Base-by-base conservation (phyloP, 306 rosid genomes). In the Rubus parviflorus region DNA sequence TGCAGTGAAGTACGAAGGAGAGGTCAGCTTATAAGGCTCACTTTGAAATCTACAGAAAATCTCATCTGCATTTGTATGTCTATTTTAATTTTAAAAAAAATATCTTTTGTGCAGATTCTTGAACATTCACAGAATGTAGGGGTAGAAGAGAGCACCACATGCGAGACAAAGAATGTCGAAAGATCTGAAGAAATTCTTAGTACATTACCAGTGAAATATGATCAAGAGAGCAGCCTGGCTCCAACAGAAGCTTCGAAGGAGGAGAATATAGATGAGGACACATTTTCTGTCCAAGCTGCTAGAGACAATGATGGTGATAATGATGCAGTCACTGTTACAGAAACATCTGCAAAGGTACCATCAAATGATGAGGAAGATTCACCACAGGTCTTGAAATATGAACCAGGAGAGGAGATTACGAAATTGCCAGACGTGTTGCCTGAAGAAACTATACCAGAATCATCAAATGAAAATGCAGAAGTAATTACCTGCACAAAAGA, bases 1-100 rank as follows among this genome's bases (percentile, higher is more conserved):
- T 70, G 63, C 56, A 38, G 61, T 77, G 66, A 70, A 54, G 76
- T 62, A 65, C 48, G 35, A 52, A 43, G 66, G 7, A 45, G 76
- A 81, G 87, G 85, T 81, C 14, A 75, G 85, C 20, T 49, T 65
- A n/a, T 35, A 58, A 68, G 75, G 45, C 73, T 4, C 25, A 12
- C 20, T 16, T 25, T 20, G n/a, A 69, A 13, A 23, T 61, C 20
- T 46, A 61, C 35, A 16, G 37, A 30, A 83, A 75, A n/a, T 57
- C 19, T 46, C 14, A 74, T 53, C 15, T 62, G 41, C 35, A 12
- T 42, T 2, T 37, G 54, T 35, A 19, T 23, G 74, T 22, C 4
- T 7, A 48, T 48, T 51, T 53, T 7, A 23, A 25, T 20, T 23
- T 17, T 3, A 10, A 68, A 30, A 30, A 15, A 72, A 22, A 22